Evolutionary conservation across 106 monocot genomes (phyloP).

Genomic region (Ottelia alismoides): DNA sequence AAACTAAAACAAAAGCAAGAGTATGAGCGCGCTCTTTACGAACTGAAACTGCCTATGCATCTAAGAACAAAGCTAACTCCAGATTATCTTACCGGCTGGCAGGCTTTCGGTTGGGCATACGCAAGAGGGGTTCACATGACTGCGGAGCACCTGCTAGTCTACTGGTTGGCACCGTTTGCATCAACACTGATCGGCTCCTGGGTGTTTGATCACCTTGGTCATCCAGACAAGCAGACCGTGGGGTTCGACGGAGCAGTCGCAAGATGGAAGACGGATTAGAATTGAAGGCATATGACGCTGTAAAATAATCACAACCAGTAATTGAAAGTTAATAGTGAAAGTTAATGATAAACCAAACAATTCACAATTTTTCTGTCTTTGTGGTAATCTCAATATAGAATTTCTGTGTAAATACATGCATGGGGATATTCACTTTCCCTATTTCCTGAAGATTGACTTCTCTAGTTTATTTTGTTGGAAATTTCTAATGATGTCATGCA

Average conservation of each 20-base stretch:
- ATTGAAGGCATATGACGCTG: too few relatives aligned
- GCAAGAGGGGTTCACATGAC: not conserved
- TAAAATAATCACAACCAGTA: too few relatives aligned
- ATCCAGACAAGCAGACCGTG: too few relatives aligned
- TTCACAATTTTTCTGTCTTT: too few relatives aligned
- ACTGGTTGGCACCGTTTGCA: conserved; percentile 4
- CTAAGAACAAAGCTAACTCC: not conserved
- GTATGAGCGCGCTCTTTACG: not conserved
- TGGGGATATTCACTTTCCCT: too few relatives aligned
- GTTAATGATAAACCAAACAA: too few relatives aligned
- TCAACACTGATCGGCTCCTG: not conserved
- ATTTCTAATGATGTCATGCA: too few relatives aligned
- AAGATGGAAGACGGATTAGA: not conserved
- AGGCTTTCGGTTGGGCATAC: conserved; percentile 7
- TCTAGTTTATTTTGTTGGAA: too few relatives aligned
- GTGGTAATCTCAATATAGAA: too few relatives aligned
- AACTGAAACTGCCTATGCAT: not conserved
- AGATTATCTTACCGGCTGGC: not conserved
- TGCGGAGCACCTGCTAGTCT: conserved; percentile 3
- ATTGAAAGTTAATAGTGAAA: too few relatives aligned
- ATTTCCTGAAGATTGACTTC: too few relatives aligned
- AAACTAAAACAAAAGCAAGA: not conserved
- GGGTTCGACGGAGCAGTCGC: not conserved
- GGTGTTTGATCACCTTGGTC: not conserved
- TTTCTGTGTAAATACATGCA: too few relatives aligned